Base-by-base conservation (phyloP, 2,329 filamentous ascomycete genomes). In the Pestalotiopsis sp. region DNA sequence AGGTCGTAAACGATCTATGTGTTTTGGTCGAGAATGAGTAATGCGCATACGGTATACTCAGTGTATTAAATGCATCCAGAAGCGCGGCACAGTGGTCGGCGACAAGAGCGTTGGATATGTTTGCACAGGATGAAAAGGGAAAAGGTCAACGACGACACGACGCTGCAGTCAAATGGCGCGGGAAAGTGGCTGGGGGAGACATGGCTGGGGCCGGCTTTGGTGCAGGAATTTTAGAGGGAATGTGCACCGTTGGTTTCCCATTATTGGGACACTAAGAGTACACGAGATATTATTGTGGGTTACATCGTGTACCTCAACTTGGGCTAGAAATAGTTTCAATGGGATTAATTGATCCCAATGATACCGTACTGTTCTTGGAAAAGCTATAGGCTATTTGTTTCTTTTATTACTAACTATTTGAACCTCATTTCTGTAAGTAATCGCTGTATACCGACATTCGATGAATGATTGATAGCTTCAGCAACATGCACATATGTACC, bases 121-220 rank as follows among this genome's bases (percentile, higher is more conserved):
- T 45, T 66, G 41, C 25, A 25, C 41, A 57, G 31, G 23, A 45
- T 38, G 23, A 56, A 52, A n/a, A 66, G 56, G 31, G 64, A 52
- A 60, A 56, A 59, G 56, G 56, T 59, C 31, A 56, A 49, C 64
- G 64, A n/a, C 45, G 20, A 52, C 45, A 52, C 45, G 45, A 60
- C 27, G 31, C 31, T 41, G 56, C 14, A 23, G 49, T 39, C 39
- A 66, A 23, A 66, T 66, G 56, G 45, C 52, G 38, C 36, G 49
- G 36, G 56, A 60, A 66, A 66, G 64, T 66, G 64, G 64, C 64
- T 66, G 64, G 64, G 64, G 13, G 20, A 36, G 61, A 39, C 61
- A 64, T 64, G 61, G 61, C 64, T 66, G 64, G 64, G 45, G 49
- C 36, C 11, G 45, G 45, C 39, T 49, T 25, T 17, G 20, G 38